A percentile compares a stretch with the other conserved stretches of the same genome.
Evolutionary conservation across 1,284 basidiomycete genomes (phyloP).

Genomic region (Sporisorium iseilematis-ciliati): DNA sequence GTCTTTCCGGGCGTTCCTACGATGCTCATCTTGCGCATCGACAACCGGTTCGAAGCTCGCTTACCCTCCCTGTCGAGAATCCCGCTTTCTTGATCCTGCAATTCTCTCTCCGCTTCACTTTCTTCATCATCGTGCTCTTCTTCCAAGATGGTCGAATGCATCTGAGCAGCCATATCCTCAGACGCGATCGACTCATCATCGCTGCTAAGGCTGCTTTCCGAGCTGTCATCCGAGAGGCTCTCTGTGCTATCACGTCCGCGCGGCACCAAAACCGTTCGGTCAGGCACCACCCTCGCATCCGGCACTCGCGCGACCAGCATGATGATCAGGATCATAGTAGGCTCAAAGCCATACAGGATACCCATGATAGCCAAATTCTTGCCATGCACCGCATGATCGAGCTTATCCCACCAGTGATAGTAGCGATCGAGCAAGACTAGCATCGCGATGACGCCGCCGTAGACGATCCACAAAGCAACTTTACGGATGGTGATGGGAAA

Average conservation of each 20-base stretch:
- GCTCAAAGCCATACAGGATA: constrained; percentile 42
- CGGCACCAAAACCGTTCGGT: constrained; percentile 41
- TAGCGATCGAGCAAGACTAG: constrained; percentile 35
- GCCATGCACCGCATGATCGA: constrained; percentile 37
- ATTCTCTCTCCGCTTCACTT: constrained; percentile 1
- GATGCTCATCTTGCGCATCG: constrained; percentile 11
- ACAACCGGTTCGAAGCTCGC: neutral
- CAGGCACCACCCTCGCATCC: constrained; percentile 27
- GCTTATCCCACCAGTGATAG: constrained; percentile 44
- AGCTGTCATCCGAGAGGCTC: constrained; percentile 7
- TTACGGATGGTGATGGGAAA: constrained; percentile 34
- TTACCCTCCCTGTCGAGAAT: constrained; percentile 4
- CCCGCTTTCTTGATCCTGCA: constrained; percentile 12
- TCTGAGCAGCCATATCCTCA: constrained; percentile 7
- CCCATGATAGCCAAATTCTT: constrained; percentile 41
- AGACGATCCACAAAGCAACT: constrained; percentile 32
- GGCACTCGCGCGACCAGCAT: constrained; percentile 35
- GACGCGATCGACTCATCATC: constrained; percentile 7
- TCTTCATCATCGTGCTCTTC: constrained; percentile 26
- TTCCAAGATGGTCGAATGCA: constrained; percentile 34
- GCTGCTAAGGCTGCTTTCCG: constrained; percentile 14
- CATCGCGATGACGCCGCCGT: constrained; percentile 31
- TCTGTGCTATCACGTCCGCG: constrained; percentile 15
- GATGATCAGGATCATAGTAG: constrained; percentile 35
- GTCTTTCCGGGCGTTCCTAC: too few species aligned